Evolutionary conservation across 2,329 filamentous ascomycete genomes (phyloP), one percentile per base, ranked within the genome.

Genomic region (Fusarium sp.): DNA sequence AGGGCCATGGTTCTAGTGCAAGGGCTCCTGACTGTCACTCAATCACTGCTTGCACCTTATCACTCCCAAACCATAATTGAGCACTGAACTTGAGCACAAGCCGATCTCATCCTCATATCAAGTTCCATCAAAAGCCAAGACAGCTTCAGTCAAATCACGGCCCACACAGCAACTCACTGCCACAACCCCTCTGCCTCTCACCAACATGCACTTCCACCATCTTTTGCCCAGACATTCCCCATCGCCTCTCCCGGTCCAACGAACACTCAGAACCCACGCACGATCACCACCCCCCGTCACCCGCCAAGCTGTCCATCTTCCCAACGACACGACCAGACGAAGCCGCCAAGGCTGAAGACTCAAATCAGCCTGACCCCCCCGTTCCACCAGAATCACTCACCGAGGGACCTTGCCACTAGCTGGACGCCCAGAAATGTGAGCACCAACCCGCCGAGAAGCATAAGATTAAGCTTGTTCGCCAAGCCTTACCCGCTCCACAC

Each of bases 391-490:
- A 54, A 26, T 12, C 30, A 40, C 34, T 54, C 50, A 43, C 58
- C 55, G 61, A 54, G 20, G 34, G 44, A 2, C 2, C 47, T 30
- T 34, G 56, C 42, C n/a, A 30, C 28, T 54, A 45, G 20, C 42
- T 19, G 30, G 26, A 24, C 34, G 24, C 36, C 28, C 32, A 36
- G 32, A 15, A 15, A 36, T 36, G 32, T 8, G 14, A 46, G 26
- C 68, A 56, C 45, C 51, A n/a, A n/a, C n/a, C n/a, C n/a, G n/a
- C 48, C 49, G 34, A 65, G 55, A 73, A 73, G 65, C 69, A 64
- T 70, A 73, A 73, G 62, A 51, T 58, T 73, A 73, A 72, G 70
- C 58, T 73, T 73, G 65, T 69, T 70, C 47, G 71, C 71, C 71
- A 73, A 73, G 71, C 39, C 39, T 36, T 44, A 30, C 3, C 8